Conservation (phyloP, 2,329 filamentous ascomycete genomes). For the Ophiostoma sp. region DNA sequence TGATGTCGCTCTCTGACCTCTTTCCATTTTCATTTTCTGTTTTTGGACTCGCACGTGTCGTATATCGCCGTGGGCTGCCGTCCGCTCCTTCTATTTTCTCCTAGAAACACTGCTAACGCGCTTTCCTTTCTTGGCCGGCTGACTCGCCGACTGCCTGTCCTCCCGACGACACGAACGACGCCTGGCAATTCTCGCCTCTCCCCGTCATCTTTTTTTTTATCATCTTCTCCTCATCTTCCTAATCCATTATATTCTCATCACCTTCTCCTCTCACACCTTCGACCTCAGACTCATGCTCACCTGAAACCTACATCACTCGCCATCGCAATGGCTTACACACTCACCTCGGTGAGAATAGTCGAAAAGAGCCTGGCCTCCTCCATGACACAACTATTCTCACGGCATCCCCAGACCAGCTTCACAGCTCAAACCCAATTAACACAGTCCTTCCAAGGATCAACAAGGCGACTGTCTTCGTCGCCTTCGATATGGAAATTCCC, state of each 20-base stretch:
- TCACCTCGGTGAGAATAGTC: neutral
- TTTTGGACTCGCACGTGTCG: neutral
- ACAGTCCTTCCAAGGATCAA: neutral
- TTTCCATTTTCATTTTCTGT: neutral
- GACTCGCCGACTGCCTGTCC: slow-evolving; percentile 3
- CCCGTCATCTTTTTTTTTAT: neutral
- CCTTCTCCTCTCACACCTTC: neutral
- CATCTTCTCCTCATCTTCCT: neutral
- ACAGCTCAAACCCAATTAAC: neutral
- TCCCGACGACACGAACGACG: neutral
- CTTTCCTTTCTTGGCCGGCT: slow-evolving; percentile 9
- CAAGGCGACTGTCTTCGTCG: neutral
- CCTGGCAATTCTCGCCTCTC: neutral
- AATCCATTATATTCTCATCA: neutral
- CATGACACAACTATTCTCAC: neutral
- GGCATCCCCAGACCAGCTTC: neutral
- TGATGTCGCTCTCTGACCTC: neutral
- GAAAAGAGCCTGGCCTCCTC: neutral
- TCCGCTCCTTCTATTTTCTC: neutral
- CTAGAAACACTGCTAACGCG: neutral
- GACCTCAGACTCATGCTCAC: neutral
- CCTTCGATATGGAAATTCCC: neutral
- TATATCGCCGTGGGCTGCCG: neutral
- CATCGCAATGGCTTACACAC: neutral
- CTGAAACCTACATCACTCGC: neutral